Evolutionary conservation across 768 basidiomycete genomes (phyloP).

Genomic region (Artomyces pyxidatus): DNA sequence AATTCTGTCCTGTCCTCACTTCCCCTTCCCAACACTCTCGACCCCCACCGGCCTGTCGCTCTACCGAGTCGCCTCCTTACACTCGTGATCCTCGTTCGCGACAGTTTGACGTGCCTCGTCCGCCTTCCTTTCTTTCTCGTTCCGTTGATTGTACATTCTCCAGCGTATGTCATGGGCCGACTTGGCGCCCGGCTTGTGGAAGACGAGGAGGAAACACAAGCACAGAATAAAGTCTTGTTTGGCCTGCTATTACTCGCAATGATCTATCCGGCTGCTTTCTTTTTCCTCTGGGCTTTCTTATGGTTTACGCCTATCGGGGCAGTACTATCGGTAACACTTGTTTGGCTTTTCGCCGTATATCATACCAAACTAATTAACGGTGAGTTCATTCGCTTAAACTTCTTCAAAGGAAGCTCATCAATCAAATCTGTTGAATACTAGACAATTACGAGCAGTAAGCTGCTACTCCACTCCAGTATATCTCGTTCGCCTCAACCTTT

Average conservation of each 20-base stretch:
- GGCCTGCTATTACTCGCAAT: constrained; percentile 65
- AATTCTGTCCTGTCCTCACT: constrained; percentile 80
- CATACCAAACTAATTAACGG: constrained; percentile 84
- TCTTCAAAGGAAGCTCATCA: too few species aligned
- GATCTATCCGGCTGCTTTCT: constrained; percentile 80
- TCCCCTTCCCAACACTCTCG: constrained; percentile 76
- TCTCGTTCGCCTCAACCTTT: constrained; percentile 5
- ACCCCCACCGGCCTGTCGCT: constrained; percentile 63
- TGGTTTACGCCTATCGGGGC: constrained; percentile 71
- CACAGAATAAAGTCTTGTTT: constrained; percentile 94
- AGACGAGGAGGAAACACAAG: constrained; percentile 90
- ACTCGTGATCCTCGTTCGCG: constrained; percentile 67
- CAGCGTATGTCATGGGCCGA: constrained; percentile 77
- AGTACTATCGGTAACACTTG: constrained; percentile 53
- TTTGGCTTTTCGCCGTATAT: constrained; percentile 77
- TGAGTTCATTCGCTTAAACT: constrained; percentile 34
- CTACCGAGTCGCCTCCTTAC: constrained; percentile 82
- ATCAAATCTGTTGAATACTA: too few species aligned
- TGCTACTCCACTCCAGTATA: constrained; percentile 9
- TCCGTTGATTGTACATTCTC: constrained; percentile 76
- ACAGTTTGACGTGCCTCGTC: constrained; percentile 60
- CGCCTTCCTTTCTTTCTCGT: constrained; percentile 86
- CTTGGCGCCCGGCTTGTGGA: constrained; percentile 66
- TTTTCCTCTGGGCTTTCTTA: constrained; percentile 78
- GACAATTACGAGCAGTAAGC: constrained; percentile 84